Conservation (phyloP, 257 asterid species). For the Solanum sejunctum region DNA sequence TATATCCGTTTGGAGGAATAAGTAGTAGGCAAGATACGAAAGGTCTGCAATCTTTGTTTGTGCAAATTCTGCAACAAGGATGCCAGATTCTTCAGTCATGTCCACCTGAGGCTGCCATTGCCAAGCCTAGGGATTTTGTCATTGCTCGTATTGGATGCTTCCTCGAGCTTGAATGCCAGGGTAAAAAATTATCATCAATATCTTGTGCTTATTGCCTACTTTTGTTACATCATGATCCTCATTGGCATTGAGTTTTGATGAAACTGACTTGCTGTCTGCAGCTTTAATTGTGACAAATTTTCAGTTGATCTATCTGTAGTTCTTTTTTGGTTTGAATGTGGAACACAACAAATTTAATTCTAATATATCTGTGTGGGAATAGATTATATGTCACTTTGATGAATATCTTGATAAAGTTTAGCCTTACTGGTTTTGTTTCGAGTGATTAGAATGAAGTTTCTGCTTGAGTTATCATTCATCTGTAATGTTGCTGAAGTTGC, state of each 20-base stretch:
- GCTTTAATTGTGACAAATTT: neutral
- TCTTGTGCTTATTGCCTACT: neutral
- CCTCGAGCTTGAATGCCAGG: slow-evolving; percentile 98
- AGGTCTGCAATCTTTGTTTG: slow-evolving; percentile 91
- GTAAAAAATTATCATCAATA: slow-evolving; percentile 20
- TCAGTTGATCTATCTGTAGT: neutral
- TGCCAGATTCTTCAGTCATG: slow-evolving; percentile 94
- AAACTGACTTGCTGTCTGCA: neutral
- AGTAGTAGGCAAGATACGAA: slow-evolving; percentile 98
- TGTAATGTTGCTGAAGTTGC: neutral
- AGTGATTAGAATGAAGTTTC: neutral
- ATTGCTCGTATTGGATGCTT: slow-evolving; percentile 87
- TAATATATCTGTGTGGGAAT: neutral
- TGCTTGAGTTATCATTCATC: neutral
- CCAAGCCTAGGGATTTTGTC: slow-evolving; percentile 88
- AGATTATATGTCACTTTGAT: neutral
- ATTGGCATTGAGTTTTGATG: neutral
- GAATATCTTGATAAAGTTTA: neutral
- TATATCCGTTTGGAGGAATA: slow-evolving; percentile 93
- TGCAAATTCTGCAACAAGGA: slow-evolving; percentile 94
- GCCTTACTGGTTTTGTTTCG: neutral
- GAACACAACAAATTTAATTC: neutral
- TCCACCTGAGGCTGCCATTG: slow-evolving; percentile 53
- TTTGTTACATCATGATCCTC: neutral
- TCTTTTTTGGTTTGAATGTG: neutral